Base-by-base conservation (phyloP, 2,329 filamentous ascomycete species). In the Colletotrichum lentis region DNA sequence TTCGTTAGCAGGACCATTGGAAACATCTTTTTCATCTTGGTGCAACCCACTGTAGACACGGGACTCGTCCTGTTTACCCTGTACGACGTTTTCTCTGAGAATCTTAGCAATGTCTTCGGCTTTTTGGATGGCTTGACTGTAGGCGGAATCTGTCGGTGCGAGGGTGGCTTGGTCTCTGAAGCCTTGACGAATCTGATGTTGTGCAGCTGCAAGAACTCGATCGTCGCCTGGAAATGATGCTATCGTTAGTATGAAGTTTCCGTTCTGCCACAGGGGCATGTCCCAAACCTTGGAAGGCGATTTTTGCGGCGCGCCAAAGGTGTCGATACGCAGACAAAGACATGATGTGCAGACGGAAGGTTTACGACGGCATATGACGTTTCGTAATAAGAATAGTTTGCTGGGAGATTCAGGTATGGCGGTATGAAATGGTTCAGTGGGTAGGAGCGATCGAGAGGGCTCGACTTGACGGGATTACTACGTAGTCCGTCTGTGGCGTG, bases 51-150 rank as follows among this genome's bases (percentile, higher is more conserved):
- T 86, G 73, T 89, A 93, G 50, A 77, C 83, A 64, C 86, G 79
- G 1, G 81, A 77, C 64, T 83, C 82, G 64, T 79, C 75, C 67
- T 81, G 80, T 72, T 86, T 81, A 7, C 95, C 96, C 78, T 99
- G 96, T 3, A 99, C 94, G 3, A 99, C 84, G 74, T 98, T 98
- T 76, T 92, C 84, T 72, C 88, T 84, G 69, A 99, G 77, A 64
- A 98, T 90, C 71, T 86, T 85, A 3, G 95, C 92, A 3, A 98
- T 89, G 47, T 96, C 92, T 69, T 94, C 84, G 10, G 94, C 96
- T 74, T 97, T 90, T 71, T 89, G 82, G 69, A 99, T 88, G 11
- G 89, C 88, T 64, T 88, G 85, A 16, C 83, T 80, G 0, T 87
- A 83, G 66, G 89, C 86, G 14, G 89, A 82, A 65, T 88, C 87